Evolutionary conservation across 805 yeast species (phyloP).

Genomic region (Candida michaelii): DNA sequence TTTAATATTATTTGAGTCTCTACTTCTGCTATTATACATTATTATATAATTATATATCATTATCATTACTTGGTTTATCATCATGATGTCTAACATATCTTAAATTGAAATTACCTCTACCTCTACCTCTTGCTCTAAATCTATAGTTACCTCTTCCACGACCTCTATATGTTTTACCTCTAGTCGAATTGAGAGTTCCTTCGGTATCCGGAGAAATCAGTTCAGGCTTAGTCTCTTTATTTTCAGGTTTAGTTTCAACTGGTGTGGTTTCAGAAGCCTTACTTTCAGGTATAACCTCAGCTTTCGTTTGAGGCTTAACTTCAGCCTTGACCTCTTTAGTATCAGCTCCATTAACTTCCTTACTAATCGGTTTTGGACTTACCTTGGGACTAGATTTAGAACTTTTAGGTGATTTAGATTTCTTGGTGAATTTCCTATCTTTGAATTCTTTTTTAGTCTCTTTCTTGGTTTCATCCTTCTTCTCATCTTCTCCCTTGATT

Average conservation of each 20-base stretch:
- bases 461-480: neutral
- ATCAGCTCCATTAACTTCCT: neutral
- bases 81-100: conserved; percentile 25
- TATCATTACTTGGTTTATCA: neutral
- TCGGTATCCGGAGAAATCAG: too few species aligned
- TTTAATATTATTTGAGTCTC: neutral
- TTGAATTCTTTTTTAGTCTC: neutral
- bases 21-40: conserved; percentile 13
- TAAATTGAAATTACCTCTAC: conserved; percentile 23
- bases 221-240: too few species aligned
- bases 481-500: too few species aligned
- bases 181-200: neutral
- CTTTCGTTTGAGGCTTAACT: too few species aligned
- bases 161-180: conserved; percentile 7
- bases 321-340: neutral
- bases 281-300: too few species aligned
- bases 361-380: neutral
- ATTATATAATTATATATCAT: conserved; percentile 10
- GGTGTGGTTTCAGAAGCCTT: too few species aligned
- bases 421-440: neutral
- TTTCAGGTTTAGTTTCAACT: neutral
- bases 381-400: neutral
- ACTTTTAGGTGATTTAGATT: neutral
- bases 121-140: conserved; percentile 19
- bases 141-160: conserved; percentile 16